Base-by-base conservation (phyloP, 2,329 filamentous ascomycete species). In the Rhinocladiella similis region DNA sequence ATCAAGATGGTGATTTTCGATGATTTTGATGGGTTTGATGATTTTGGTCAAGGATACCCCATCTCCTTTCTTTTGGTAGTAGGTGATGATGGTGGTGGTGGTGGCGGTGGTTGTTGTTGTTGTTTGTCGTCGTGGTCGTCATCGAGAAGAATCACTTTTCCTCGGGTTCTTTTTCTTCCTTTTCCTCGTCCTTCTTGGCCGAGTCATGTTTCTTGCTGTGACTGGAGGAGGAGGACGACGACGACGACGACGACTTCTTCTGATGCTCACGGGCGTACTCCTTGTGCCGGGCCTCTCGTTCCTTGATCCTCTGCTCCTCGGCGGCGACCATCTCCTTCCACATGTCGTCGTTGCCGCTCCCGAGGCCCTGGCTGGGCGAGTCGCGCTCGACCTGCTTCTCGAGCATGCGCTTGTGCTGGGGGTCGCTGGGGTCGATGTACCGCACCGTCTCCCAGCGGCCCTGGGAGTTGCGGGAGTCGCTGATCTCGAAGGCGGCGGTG, bases 401-500 rank as follows among this genome's bases (percentile, higher is more conserved):
- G 65, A 95, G 89, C 64, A 91, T 71, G 67, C 88, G 80, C 81
- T 91, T 88, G 74, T 92, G 90, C 75, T 87, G 84, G 1, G 90
- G 90, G 70, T 96, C 90, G 64, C 90, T 80, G 51, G 89, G 89
- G 73, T 93, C 89, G 43, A 92, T 64, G 12, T 94, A 83, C 81
- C 86, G 86, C 66, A 96, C 81, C 1, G 89, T 94, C 82, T 95
- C 63, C 22, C 54, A 64, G 36, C 61, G 59, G 13, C 87, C 89
- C 89, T 96, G 71, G 68, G 82, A 82, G 69, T 83, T 83, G 70
- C 85, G 86, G 64, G 88, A 88, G 73, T 99, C 94, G 52, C 77
- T 78, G 41, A 86, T 82, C 83, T 97, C 92, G 66, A 97, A 88
- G 10, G 85, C 88, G 46, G 93, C 91, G 29, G 86, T 89, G 54